These are phyloP conservation scores for Pouteria glomerata DNA, from an alignment of 148 eudicot species.

Conservation along the genomic window DNA sequence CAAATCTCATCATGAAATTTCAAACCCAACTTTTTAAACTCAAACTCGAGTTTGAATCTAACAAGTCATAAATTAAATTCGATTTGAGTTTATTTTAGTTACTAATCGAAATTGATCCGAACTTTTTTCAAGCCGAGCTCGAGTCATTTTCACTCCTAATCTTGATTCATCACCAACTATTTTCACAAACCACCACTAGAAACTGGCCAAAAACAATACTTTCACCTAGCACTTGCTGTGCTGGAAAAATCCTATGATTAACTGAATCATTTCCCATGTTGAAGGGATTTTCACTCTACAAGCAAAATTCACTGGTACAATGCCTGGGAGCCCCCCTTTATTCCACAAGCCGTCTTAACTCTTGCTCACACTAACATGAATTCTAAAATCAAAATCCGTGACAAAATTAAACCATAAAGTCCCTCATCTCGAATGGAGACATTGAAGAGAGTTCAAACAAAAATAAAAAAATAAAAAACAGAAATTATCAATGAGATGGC, in stretches of 20 bases:
- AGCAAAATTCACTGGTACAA: conserved; percentile 16
- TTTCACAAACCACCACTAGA: not conserved
- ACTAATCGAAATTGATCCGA: too few relatives aligned
- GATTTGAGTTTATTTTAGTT: too few relatives aligned
- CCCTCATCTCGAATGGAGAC: not conserved
- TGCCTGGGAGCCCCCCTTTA: conserved; percentile 12
- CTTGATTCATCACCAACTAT: not conserved
- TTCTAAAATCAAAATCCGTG: not conserved
- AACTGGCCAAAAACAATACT: not conserved
- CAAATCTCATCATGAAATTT: too few relatives aligned
- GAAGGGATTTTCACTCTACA: conserved; percentile 12
- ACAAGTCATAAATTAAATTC: too few relatives aligned
- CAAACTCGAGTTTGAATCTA: too few relatives aligned
- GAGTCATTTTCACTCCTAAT: too few relatives aligned
- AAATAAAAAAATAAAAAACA: conserved; percentile 4
- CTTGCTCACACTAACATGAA: not conserved
- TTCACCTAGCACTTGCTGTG: not conserved
- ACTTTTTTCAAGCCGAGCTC: too few relatives aligned
- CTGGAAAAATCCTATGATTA: not conserved
- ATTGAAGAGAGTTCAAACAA: not conserved
- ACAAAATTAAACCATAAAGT: not conserved
- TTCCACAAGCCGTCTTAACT: conserved; percentile 1
- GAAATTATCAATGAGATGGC: not conserved
- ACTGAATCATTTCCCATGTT: not conserved
- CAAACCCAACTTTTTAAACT: too few relatives aligned